Evolutionary conservation across 1,139 yeast genomes (phyloP), one percentile per base, ranked within the genome.

Genomic region (Pichia sp.): DNA sequence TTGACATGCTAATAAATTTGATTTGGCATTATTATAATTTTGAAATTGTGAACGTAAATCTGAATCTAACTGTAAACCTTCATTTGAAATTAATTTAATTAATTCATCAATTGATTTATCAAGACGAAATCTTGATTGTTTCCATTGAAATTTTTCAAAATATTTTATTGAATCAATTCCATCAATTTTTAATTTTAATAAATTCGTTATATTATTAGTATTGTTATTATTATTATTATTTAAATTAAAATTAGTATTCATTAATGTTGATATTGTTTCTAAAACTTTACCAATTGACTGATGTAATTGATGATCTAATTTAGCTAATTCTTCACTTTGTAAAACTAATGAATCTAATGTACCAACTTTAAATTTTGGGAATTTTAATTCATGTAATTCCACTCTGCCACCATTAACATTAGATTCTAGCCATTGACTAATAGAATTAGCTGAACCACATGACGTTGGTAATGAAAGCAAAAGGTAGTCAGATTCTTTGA

Each of bases 301-400:
- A 42, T 74, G 76, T 60, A 90, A 74, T 64, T 87, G 95, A 27
- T 70, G 69, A 65, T 92, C 99, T 46, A 83, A 69, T 63, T 87
- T 89, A 40, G 78, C 70, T 50, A 94, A 73, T 60, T 90, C 97
- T 58, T 94, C 98, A 62, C 92, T 81, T 65, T 89, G 92, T 58
- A 83, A 81, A 45, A 92, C 95, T 51, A 92, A 74, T 35, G 90
- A 82, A 66, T 94, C 99, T 60, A 92, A 74, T 3, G 97, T 90
- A 31, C 97, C 97, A 54, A 92, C 87, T 66, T 92, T 94, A 66
- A 92, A 90, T 53, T 75, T 80, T n/a, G 97, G 98, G 43, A 89
- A 72, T 36, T 71, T 69, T 51, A 86, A 77, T 46, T 68, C 67
- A 47, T 65, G 61, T 39, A 74, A 59, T 33, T 55, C 55, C n/a